Conservation (phyloP, 106 monocot species). For the Gastrodia elata region DNA sequence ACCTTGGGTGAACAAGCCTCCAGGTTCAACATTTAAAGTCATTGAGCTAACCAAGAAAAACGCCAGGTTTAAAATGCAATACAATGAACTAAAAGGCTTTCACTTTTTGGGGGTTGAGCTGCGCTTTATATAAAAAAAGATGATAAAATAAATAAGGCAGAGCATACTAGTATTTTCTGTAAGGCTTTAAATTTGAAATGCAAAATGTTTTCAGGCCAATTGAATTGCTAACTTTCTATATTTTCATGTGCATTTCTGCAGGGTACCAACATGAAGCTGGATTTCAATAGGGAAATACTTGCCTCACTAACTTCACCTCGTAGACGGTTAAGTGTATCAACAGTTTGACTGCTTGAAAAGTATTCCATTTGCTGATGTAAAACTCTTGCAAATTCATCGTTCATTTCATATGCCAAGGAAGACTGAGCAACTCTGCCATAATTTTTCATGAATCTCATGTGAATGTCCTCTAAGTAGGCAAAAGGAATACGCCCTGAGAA, state of each 20-base stretch:
- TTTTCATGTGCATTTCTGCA: not conserved
- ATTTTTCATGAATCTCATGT: constrained; percentile 98
- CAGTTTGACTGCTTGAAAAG: constrained; percentile 78
- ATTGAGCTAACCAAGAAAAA: not conserved
- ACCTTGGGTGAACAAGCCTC: not conserved
- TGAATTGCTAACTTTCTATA: not conserved
- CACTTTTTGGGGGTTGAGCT: not conserved
- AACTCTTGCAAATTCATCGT: constrained; percentile 96
- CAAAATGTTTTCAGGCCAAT: not conserved
- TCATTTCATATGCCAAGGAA: constrained; percentile 95
- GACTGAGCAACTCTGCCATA: constrained; percentile 77
- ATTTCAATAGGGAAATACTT: constrained; percentile 22
- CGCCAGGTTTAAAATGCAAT: not conserved
- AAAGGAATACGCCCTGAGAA: constrained; percentile 95
- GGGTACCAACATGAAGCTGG: not conserved
- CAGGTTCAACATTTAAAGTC: not conserved
- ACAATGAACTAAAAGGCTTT: not conserved
- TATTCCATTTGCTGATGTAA: constrained; percentile 98
- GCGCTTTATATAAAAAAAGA: not conserved
- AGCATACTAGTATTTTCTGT: not conserved
- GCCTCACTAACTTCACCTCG: constrained; percentile 86
- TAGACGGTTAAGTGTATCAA: constrained; percentile 80
- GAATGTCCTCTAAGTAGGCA: constrained; percentile 88
- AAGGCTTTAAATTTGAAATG: not conserved
- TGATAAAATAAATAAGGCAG: not conserved